These are phyloP conservation scores for Sclerotinia minor DNA, from an alignment of 2,329 filamentous ascomycete genomes.

Conservation along the genomic window DNA sequence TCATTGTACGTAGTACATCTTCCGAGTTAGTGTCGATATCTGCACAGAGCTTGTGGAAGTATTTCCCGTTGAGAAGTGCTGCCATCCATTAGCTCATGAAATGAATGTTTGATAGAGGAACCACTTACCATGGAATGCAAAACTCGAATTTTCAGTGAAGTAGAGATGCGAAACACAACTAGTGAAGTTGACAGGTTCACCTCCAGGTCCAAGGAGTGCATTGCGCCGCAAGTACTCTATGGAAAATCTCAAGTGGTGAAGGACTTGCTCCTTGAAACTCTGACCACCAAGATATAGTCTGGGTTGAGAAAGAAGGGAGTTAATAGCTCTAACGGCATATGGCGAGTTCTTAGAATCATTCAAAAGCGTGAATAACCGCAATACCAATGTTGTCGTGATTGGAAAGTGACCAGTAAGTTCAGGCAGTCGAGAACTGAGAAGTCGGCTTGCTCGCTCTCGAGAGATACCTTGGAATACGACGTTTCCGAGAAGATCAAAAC, in stretches of 20 bases:
- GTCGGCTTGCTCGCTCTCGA: conserved; percentile 60
- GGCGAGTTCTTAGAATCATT: conserved; percentile 63
- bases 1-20: conserved; percentile 57
- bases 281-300: conserved; percentile 70
- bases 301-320: conserved; percentile 68
- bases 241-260: conserved; percentile 77
- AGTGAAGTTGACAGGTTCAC: conserved; percentile 70
- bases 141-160: conserved; percentile 72
- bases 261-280: conserved; percentile 65
- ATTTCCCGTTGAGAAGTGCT: conserved; percentile 67
- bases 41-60: conserved; percentile 65
- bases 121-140: conserved; percentile 65
- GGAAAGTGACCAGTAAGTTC: conserved; percentile 78
- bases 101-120: neutral
- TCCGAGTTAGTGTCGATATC: conserved; percentile 52
- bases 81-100: conserved; percentile 21
- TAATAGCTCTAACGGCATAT: conserved; percentile 62
- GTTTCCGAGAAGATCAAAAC: conserved; percentile 78
- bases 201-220: conserved; percentile 59
- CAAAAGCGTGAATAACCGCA: conserved; percentile 67
- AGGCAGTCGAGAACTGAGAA: conserved; percentile 72
- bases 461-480: conserved; percentile 73
- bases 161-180: conserved; percentile 71
- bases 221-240: conserved; percentile 76
- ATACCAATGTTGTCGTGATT: conserved; percentile 69